Evolutionary conservation across 305 asterid species (phyloP), one percentile per base, ranked within the genome.

Genomic region (Nicotiana rustica): DNA sequence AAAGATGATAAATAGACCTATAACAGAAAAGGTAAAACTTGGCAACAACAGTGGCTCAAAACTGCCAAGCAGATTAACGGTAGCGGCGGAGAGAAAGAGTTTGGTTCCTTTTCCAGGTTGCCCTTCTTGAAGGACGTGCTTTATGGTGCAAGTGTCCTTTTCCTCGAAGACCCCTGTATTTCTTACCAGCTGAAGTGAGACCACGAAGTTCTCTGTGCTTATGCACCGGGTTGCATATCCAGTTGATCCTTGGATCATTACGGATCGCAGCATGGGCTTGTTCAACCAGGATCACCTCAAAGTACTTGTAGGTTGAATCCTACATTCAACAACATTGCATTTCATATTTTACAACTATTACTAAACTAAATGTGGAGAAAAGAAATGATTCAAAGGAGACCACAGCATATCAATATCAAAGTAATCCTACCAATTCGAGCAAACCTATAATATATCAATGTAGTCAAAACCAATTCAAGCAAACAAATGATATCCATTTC

Each of bases 121-220:
- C 10, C 10, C 49, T 41, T 41, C 49, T 41, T 41, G 49, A 41
- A 8, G 49, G 49, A 41, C 49, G 49, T 41, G 49, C 49, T 41
- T 41, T 41, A 2, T 41, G 49, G 86, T 84, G 81, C 83, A 84
- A 70, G 82, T 88, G 90, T 33, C 90, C 89, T 66, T 44, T 88
- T 65, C 89, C 90, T 67, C 86, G 80, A 10, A 86, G 90, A 47
- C 89, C 90, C 38, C 90, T 84, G 85, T 82, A 84, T 31, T 88
- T 86, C 89, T 88, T 88, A 19, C 90, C 90, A 36, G 90, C 89
- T 18, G 90, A 88, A 4, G 90, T 88, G 33, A 88, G 89, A 21
- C 90, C 90, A 9, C 89, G 87, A 19, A 88, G 87, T 52, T 41
- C 49, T 41, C 49, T 41, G 49, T 41, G 49, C 49, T 41, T 41